These are phyloP conservation scores for Aspergillus viridinutans DNA, from an alignment of 2,329 filamentous ascomycete genomes.

Conservation along the genomic window DNA sequence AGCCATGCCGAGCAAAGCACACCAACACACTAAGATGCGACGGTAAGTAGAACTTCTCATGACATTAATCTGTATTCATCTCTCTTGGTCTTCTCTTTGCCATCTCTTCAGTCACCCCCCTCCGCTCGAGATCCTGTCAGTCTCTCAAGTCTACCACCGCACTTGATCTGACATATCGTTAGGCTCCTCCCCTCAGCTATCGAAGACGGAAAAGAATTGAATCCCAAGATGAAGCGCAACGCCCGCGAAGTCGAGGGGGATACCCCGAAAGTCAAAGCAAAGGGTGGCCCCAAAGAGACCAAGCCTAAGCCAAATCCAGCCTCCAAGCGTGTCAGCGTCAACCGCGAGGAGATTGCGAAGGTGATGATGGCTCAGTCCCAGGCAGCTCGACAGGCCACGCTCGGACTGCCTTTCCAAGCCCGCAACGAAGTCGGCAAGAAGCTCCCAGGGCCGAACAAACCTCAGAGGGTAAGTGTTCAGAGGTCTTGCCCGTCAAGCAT, in stretches of 20 bases:
- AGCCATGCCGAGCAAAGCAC: background rate
- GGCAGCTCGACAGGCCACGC: background rate
- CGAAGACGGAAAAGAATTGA: background rate
- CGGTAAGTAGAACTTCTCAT: background rate
- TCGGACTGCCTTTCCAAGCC: background rate
- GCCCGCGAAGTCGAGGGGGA: background rate
- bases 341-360: background rate
- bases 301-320: background rate
- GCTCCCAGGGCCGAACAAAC: background rate
- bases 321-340: background rate
- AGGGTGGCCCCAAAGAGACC: background rate
- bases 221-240: background rate
- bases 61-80: background rate
- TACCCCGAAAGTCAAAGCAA: background rate
- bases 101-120: background rate
- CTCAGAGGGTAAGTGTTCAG: background rate
- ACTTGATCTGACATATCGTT: background rate
- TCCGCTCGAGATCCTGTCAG: background rate
- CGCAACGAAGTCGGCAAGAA: background rate
- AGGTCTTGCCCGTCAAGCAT: background rate
- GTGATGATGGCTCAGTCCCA: background rate
- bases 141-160: background rate
- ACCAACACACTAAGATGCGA: background rate
- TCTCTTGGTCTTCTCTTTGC: background rate
- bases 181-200: background rate